These are phyloP conservation scores for Rhodotorula paludigena DNA, from an alignment of 768 basidiomycete species.

Conservation along the genomic window DNA sequence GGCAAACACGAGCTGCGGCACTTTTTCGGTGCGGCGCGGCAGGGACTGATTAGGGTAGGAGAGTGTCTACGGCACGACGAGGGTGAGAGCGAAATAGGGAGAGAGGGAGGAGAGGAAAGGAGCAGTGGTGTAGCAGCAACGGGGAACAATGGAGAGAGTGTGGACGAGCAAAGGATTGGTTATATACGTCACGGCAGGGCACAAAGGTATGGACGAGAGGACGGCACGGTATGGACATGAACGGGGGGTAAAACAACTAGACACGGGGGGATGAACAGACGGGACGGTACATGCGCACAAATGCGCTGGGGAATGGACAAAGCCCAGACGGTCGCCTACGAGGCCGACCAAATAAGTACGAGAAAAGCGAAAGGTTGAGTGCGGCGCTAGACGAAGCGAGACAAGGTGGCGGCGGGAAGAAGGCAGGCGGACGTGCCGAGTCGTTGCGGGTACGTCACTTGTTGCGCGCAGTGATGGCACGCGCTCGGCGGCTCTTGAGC, in stretches of 20 bases:
- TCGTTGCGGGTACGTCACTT: neutral
- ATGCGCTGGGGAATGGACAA: neutral
- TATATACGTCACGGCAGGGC: too few relatives aligned
- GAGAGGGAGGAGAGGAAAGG: neutral
- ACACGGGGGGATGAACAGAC: neutral
- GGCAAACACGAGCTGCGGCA: too few relatives aligned
- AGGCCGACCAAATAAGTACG: neutral
- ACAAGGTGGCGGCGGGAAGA: neutral
- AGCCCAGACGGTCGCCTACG: neutral
- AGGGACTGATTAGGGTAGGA: neutral
- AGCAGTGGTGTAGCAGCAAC: neutral
- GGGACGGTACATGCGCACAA: neutral
- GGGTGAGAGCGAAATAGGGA: too few relatives aligned
- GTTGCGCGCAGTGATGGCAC: constrained; percentile 13
- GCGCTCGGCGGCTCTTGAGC: constrained; percentile 24
- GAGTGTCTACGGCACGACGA: too few relatives aligned
- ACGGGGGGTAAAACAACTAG: neutral
- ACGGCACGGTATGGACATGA: neutral
- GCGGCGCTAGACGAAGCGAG: neutral
- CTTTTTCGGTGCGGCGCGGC: too few relatives aligned
- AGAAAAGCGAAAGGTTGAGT: neutral
- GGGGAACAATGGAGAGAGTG: too few relatives aligned
- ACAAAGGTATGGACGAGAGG: too few relatives aligned
- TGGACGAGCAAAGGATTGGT: too few relatives aligned
- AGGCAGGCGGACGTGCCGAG: neutral